Evolutionary conservation across 805 yeast species (phyloP).

Genomic region (Tetrapisispora taiwanensis): DNA sequence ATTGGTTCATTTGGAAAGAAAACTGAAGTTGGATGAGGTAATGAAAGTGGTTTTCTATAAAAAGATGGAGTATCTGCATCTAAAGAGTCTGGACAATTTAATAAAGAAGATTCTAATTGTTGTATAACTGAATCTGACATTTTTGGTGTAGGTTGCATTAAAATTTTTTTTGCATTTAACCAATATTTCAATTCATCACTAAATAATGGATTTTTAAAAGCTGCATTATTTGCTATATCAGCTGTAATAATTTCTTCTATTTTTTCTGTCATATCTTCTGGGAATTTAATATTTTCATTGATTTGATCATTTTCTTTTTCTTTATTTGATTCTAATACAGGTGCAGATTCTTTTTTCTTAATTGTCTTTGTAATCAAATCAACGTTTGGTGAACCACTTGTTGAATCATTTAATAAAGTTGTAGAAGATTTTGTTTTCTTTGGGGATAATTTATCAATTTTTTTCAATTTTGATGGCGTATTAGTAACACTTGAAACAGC

Average conservation of each 20-base stretch:
- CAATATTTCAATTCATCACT: slow-evolving; percentile 24
- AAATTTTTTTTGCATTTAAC: slow-evolving; percentile 21
- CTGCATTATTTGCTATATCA: slow-evolving; percentile 17
- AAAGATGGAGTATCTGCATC: slow-evolving; percentile 72
- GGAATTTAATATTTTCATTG: slow-evolving; percentile 12
- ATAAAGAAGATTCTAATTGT: slow-evolving; percentile 61
- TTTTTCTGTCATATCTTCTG: slow-evolving; percentile 22
- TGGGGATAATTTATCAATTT: background rate
- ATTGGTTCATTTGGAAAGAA: slow-evolving; percentile 59
- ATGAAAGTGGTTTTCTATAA: slow-evolving; percentile 55
- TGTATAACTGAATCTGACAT: slow-evolving; percentile 23
- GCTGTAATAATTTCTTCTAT: slow-evolving; percentile 20
- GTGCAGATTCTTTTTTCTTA: slow-evolving; percentile 1
- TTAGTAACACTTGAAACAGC: slow-evolving; percentile 19
- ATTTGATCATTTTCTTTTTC: background rate
- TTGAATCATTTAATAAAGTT: background rate
- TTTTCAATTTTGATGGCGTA: background rate
- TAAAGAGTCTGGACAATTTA: slow-evolving; percentile 87
- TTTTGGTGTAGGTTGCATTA: slow-evolving; percentile 24
- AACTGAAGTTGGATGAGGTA: slow-evolving; percentile 82
- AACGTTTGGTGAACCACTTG: background rate
- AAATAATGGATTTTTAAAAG: slow-evolving; percentile 23
- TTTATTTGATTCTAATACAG: background rate
- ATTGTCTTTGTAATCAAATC: background rate
- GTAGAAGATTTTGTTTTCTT: background rate